Conservation (phyloP, 2,329 filamentous ascomycete genomes). For the Botryotinia calthae region DNA sequence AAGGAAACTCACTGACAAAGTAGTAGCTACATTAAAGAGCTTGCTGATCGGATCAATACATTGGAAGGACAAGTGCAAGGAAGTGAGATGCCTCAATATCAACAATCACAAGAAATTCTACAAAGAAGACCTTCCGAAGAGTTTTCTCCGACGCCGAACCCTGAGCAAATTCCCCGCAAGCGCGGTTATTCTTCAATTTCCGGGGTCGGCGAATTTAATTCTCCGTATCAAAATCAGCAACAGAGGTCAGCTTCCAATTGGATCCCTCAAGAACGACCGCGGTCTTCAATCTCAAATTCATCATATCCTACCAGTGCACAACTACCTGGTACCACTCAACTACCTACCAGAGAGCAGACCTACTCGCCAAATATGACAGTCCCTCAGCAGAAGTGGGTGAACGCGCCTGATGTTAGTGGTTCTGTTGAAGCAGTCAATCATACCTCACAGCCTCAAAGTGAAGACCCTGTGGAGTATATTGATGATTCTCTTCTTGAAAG, state of each 20-base stretch:
- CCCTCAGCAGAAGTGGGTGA: constrained; percentile 36
- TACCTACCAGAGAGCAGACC: constrained; percentile 32
- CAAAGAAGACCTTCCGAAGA: constrained; percentile 48
- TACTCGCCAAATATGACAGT: constrained; percentile 38
- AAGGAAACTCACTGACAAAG: constrained; percentile 26
- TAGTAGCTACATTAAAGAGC: constrained; percentile 80
- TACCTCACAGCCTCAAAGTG: constrained; percentile 28
- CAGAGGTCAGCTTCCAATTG: constrained; percentile 31
- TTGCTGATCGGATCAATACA: constrained; percentile 78
- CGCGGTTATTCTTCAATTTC: constrained; percentile 49
- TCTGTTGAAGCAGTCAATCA: constrained; percentile 33
- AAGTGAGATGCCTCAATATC: constrained; percentile 41
- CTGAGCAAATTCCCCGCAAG: constrained; percentile 43
- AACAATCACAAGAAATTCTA: constrained; percentile 41
- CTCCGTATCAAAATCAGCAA: constrained; percentile 42
- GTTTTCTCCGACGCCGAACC: constrained; percentile 51
- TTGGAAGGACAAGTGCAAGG: constrained; percentile 73
- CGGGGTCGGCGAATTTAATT: constrained; percentile 41
- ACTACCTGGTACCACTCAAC: constrained; percentile 22
- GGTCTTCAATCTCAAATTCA: constrained; percentile 24
- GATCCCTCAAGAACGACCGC: constrained; percentile 31
- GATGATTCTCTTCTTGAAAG: constrained; percentile 43
- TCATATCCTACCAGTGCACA: constrained; percentile 21
- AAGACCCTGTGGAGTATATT: constrained; percentile 44
- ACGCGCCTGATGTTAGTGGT: constrained; percentile 34